Evolutionary conservation across 441 rosid genomes (phyloP), one percentile per base, ranked within the genome.

Genomic region (Viola pubescens): DNA sequence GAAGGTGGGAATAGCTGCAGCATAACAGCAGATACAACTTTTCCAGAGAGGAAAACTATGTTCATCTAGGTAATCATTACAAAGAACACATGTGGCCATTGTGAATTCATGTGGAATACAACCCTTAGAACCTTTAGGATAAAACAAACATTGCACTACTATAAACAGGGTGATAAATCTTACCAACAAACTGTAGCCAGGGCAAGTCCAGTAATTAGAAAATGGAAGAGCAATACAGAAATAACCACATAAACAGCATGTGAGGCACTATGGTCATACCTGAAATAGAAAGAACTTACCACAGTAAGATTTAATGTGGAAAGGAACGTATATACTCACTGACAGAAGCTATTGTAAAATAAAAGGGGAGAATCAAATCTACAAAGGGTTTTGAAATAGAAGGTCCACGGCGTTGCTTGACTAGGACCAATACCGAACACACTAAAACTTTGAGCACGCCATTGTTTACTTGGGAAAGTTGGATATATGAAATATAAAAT

Each of bases 111-210:
- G 34, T 26, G 34, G 34, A 26, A 26, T 26, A 26, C 34, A 26
- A 26, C 34, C 34, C 34, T 26, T 26, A 26, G 34, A 26, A 26
- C 34, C 3, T 26, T 26, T 26, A 26, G 34, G 37, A 52, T 5
- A 42, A 42, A n/a, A 42, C 9, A n/a, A 11, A 42, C 53, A 39
- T 26, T 45, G 38, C n/a, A 13, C 49, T n/a, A 19, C 16, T 48
- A 51, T 39, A 7, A 61, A 34, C 8, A 53, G 52, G 64, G 51
- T 12, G 55, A 65, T 14, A 34, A 63, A 58, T 39, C 84, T 87
- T 81, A 91, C 97, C 97, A 92, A 74, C 90, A 87, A 67, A 68
- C 80, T 41, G 97, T 87, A 65, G 95, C 95, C 76, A 91, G 73
- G 75, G 84, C 64, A 38, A 75, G 79, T 65, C 94, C 98, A 4